phyloP scores from a whole-genome alignment of 805 yeast species.

The Wickerhamomyces tratensis region DNA sequence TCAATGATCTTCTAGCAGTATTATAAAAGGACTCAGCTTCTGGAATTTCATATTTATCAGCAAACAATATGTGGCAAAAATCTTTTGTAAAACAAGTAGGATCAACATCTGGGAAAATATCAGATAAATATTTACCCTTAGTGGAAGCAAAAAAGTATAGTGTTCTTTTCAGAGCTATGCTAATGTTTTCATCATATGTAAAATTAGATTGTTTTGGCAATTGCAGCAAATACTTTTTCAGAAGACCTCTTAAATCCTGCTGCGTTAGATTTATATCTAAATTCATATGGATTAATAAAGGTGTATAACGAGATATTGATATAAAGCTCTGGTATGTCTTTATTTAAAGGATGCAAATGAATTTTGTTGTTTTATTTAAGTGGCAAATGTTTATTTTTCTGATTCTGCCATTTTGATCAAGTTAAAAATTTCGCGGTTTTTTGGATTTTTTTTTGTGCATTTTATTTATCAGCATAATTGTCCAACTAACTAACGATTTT shows the following conservation, averaged over 20 bases:
- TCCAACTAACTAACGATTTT: no score
- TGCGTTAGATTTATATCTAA: no score
- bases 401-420: no score
- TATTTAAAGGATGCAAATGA: no score
- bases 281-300: no score
- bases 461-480: no score
- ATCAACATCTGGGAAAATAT: slow-evolving; percentile 26
- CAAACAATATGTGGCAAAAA: slow-evolving; percentile 13
- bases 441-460: no score
- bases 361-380: no score
- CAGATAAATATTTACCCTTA: slow-evolving; percentile 28
- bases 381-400: no score
- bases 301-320: no score
- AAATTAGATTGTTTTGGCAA: slow-evolving; percentile 27
- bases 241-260: slow-evolving; percentile 6
- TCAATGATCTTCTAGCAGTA: not conserved
- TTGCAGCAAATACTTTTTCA: slow-evolving; percentile 25
- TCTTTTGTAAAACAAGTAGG: slow-evolving; percentile 10
- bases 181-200: slow-evolving; percentile 20
- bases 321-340: no score
- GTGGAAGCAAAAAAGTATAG: slow-evolving; percentile 33
- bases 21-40: slow-evolving; percentile 3
- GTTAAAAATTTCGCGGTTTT: no score
- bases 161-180: slow-evolving; percentile 27
- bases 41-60: slow-evolving; percentile 15